A percentile compares a stretch with the other conserved stretches of the same genome.
Conservation (phyloP, 306 rosid species). For the Potentilla sterilis region DNA sequence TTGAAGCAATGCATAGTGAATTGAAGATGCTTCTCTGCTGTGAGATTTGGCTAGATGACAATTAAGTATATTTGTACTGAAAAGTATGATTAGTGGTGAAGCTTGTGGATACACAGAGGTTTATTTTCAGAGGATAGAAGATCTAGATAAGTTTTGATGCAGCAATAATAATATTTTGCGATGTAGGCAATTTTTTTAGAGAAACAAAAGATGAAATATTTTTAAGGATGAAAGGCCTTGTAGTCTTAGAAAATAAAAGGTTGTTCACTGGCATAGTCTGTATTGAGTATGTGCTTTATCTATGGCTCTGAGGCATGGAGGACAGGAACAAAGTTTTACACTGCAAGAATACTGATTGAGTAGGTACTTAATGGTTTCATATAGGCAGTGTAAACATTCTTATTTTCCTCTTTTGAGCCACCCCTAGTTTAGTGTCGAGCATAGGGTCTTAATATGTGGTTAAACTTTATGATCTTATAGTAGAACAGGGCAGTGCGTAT, state of each 20-base stretch:
- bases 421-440: background rate
- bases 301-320: constrained; percentile 8
- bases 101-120: background rate
- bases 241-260: background rate
- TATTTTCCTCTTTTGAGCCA: background rate
- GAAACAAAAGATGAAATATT: background rate
- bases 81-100: background rate
- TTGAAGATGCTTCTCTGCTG: background rate
- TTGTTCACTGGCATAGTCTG: background rate
- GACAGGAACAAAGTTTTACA: background rate
- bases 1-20: background rate
- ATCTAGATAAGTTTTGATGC: background rate
- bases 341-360: background rate
- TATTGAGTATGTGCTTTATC: background rate
- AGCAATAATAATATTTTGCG: background rate
- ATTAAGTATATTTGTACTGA: background rate
- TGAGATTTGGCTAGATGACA: background rate
- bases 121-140: background rate
- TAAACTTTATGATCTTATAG: background rate
- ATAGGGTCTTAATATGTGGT: constrained; percentile 5
- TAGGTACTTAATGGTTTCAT: background rate
- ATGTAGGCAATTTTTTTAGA: too few relatives aligned
- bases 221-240: background rate
- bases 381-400: background rate
- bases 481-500: background rate